Evolutionary conservation across 2,329 filamentous ascomycete genomes (phyloP), one percentile per base, ranked within the genome.

Genomic region (Talaromyces sp.): DNA sequence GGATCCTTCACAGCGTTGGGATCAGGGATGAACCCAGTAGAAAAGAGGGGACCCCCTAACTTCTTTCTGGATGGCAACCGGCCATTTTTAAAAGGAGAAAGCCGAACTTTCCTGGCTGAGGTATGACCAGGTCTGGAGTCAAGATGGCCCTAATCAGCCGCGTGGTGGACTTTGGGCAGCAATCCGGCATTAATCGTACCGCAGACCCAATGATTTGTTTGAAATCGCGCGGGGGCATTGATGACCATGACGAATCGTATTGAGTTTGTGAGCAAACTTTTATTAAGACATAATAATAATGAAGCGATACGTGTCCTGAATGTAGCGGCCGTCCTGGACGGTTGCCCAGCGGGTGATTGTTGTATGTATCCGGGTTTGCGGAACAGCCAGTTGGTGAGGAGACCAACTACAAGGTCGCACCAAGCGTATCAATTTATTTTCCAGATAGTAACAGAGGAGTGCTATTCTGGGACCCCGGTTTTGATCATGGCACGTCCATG

Each of bases 11-110:
- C n/a, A 30, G 17, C 9, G 33, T 39, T 55, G 58, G 25, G 33
- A 39, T 32, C 60, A 62, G 56, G 60, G 60, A 62, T 62, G 52
- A 62, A 62, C 60, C 60, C 44, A 56, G 60, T 42, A 51, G n/a
- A 44, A 19, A 36, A 58, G 58, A 49, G 22, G 25, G 39, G 32
- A 4, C 15, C 25, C 25, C 10, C 28, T 53, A 53, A 53, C 27
- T 30, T 27, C 44, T 53, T 53, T 53, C 49, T 30, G 25, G 19
- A 27, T 53, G 25, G 27, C 17, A 30, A 19, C 7, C 15, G 27
- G 13, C 27, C 28, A 28, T 53, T 17, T 13, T 53, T 28, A 53
- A 30, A 52, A 30, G 5, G 25, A 28, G 27, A 10, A 30, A 22
- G 25, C 25, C 27, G 25, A 53, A 30, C 49, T 28, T 28, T 53